These are phyloP conservation scores for Lipomyces lipofer DNA, from an alignment of 805 yeast genomes.

Conservation along the genomic window DNA sequence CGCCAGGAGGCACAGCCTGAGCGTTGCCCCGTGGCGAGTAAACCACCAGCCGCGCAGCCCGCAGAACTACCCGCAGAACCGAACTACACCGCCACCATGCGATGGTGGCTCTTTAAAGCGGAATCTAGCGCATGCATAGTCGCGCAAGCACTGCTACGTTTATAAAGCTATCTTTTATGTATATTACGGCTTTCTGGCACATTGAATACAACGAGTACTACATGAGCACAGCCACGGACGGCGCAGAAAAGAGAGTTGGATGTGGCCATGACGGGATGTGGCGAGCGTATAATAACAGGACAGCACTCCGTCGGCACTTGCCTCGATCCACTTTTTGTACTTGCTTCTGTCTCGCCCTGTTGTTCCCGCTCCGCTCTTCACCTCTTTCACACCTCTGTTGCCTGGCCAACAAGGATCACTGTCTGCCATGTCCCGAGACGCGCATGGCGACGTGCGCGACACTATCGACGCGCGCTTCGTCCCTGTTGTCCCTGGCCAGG, in stretches of 20 bases:
- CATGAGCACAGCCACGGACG: constrained; percentile 3
- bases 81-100: too few relatives aligned
- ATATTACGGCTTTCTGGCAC: too few relatives aligned
- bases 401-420: not conserved
- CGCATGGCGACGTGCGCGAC: not conserved
- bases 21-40: too few relatives aligned
- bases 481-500: not conserved
- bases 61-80: too few relatives aligned
- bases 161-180: too few relatives aligned
- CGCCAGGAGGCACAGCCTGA: too few relatives aligned
- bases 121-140: too few relatives aligned
- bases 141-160: too few relatives aligned
- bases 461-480: not conserved
- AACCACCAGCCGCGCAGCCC: too few relatives aligned
- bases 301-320: not conserved
- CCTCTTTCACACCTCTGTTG: too few relatives aligned
- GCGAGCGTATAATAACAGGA: not conserved
- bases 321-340: not conserved
- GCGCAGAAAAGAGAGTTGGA: not conserved
- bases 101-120: too few relatives aligned
- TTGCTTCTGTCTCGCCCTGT: not conserved
- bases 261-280: not conserved
- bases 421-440: constrained; percentile 2
- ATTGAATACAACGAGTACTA: too few relatives aligned
- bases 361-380: not conserved